Evolutionary conservation across 164 flowering plant species (phyloP), one percentile per base, ranked within the genome.

Genomic region (Protea cynaroides): DNA sequence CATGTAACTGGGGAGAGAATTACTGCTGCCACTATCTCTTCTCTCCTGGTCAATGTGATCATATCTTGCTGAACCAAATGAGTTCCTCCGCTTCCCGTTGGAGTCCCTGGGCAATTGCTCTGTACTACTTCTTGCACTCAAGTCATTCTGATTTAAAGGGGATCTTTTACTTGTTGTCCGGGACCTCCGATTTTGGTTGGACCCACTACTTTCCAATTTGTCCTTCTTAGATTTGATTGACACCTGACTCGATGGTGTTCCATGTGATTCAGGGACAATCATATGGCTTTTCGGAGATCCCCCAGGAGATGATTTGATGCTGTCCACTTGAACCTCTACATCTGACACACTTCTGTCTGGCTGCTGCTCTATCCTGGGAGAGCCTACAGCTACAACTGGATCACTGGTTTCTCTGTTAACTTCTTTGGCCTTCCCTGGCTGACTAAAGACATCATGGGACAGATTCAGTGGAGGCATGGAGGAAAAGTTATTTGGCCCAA

Each of bases 1-100:
- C 98, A 94, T 94, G 77, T 91, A 91, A 70, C 77, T 91, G 12
- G 98, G 98, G 21, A 91, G 71, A 47, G 90, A 71, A 58, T 61
- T 83, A 64, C 6, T 49, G 18, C 82, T 80, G 56, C 82, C 77
- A 62, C 83, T 83, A 57, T 81, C 89, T 68, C 87, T 79, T 36
- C 79, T 80, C 62, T 91, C 97, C 67, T 83, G 87, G 15, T 84
- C 96, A 64, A 49, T 73, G 24, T 72, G 58, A 3, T 84, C 86
- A 19, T 80, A 72, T 72, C 58, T 85, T 37, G 76, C 29, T 57
- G 85, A 83, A 58, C 89, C 96, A 68, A 85, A 81, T 37, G 94
- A 89, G 66, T 72, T 87, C 40, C 89, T 77, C 53, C 93, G 80
- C 78, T 79, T 90, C 69, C 81, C 91, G 66, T 46, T 87, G 29